Evolutionary conservation across 176 grass and related monocot genomes (phyloP), one percentile per base, ranked within the genome.

Genomic region (Triticum monococcum): DNA sequence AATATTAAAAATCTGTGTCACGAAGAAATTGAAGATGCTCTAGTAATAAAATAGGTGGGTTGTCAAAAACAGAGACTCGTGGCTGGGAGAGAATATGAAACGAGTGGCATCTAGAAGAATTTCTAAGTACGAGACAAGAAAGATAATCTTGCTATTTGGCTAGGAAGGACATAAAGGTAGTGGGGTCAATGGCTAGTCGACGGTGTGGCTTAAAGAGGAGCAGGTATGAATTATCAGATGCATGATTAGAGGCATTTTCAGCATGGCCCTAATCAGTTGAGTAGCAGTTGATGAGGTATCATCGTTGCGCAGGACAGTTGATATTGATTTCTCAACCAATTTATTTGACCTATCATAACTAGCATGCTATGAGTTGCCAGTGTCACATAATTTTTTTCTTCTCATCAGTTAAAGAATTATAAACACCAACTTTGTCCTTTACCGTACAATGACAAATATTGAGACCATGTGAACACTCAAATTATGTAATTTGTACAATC

Each of bases 281-380:
- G 45, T 25, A 13, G 8, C 14, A 30, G 14, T 10, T 26, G 22
- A 28, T 80, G 73, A 62, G 80, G 30, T 3, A 18, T 69, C 17
- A 65, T 64, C 64, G 43, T 79, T 77, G 12, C 41, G 41, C 22
- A 26, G 23, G 26, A 18, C 2, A 28, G 18, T 45, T 78, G 82
- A 78, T 60, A 77, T 4, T 77, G 50, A 88, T 85, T 70, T 85
- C 62, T 81, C 50, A 85, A 85, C 77, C 23, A 71, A 81, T 85
- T 81, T 85, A n/a, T 84, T 79, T 84, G 26, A 46, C 81, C 16
- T 76, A 22, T 84, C 68, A 69, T 80, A 80, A 81, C 9, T 86
- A 48, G 13, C 75, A 68, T 14, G 48, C 18, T 60, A 46, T 43
- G 6, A 38, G 8, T 79, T 87, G 66, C 7, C 5, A 20, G 13